A percentile compares a stretch with the other conserved stretches of the same genome.
Evolutionary conservation across 2,329 filamentous ascomycete species (phyloP).

Genomic region (Pseudogymnoascus verrucosus): DNA sequence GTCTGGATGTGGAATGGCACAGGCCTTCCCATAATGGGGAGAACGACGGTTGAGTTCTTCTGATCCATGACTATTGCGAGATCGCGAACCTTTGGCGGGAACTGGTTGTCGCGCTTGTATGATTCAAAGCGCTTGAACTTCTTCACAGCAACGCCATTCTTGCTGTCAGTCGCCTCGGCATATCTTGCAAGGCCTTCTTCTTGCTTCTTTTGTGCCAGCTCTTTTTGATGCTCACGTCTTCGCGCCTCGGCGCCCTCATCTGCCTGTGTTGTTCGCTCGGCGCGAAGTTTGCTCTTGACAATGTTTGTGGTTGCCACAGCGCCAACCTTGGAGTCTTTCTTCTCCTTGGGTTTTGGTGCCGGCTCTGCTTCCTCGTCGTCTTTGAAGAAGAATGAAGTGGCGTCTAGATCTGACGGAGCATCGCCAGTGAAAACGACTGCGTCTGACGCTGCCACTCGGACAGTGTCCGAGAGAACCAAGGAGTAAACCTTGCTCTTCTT

Average conservation of each 20-base stretch:
- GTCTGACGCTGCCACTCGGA: constrained; percentile 74
- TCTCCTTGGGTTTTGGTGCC: constrained; percentile 77
- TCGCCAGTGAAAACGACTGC: constrained; percentile 89
- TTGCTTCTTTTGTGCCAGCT: constrained; percentile 80
- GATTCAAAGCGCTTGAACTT: constrained; percentile 99
- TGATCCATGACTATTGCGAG: constrained; percentile 83
- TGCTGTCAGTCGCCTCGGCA: constrained; percentile 71
- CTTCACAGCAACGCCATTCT: constrained; percentile 89
- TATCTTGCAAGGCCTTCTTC: constrained; percentile 80
- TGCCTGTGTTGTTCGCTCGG: constrained; percentile 77
- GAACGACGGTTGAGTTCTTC: constrained; percentile 82
- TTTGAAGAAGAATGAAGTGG: constrained; percentile 97
- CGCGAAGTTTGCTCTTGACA: constrained; percentile 84
- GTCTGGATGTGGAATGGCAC: constrained; percentile 98
- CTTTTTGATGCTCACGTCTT: constrained; percentile 86
- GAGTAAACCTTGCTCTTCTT: constrained; percentile 87
- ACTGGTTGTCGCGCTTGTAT: constrained; percentile 95
- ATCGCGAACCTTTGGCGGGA: constrained; percentile 75
- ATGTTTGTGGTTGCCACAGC: constrained; percentile 93
- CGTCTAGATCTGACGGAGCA: constrained; percentile 82
- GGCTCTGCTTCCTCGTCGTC: constrained; percentile 85
- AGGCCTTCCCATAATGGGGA: constrained; percentile 94
- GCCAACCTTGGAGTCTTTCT: constrained; percentile 73
- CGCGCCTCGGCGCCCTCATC: constrained; percentile 85
- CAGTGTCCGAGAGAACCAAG: constrained; percentile 83